phyloP scores from a whole-genome alignment of 139 green algal species.

The Chara braunii region DNA sequence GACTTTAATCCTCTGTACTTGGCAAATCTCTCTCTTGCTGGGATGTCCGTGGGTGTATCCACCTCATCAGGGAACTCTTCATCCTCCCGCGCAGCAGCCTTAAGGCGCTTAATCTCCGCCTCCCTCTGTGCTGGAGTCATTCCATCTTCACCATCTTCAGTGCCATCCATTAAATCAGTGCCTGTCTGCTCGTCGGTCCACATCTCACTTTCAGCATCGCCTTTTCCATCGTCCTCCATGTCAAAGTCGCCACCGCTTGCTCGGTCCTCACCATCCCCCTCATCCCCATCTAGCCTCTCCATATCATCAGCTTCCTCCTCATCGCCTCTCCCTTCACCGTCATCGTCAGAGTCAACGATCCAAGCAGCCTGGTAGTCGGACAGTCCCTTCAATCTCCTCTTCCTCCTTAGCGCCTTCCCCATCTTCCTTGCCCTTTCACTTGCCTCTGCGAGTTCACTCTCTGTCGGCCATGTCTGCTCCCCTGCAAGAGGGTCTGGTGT shows the following conservation, averaged over 20 bases:
- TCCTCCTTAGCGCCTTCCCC: conserved; percentile 22
- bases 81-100: conserved; percentile 55
- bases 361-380: conserved; percentile 73
- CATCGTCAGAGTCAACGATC: conserved; percentile 25
- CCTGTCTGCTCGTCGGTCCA: not conserved
- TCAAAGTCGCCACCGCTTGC: not conserved
- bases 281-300: conserved; percentile 20
- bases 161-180: not conserved
- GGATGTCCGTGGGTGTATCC: conserved; percentile 62
- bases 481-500: conserved; percentile 26
- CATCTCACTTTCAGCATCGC: not conserved
- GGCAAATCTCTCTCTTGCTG: conserved; percentile 60
- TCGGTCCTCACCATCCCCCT: conserved; percentile 14
- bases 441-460: conserved; percentile 59
- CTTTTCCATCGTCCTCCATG: not conserved
- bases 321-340: conserved; percentile 47
- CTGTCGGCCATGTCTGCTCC: conserved; percentile 82
- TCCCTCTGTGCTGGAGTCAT: conserved; percentile 10
- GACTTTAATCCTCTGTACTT: conserved; percentile 83
- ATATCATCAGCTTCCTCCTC: conserved; percentile 17
- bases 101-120: conserved; percentile 26
- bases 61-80: conserved; percentile 79
- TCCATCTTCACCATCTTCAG: conserved; percentile 32
- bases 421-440: conserved; percentile 37
- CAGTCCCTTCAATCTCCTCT: conserved; percentile 63